Base-by-base conservation (phyloP, 2,329 filamentous ascomycete genomes). In the Blastomyces gilchristii region DNA sequence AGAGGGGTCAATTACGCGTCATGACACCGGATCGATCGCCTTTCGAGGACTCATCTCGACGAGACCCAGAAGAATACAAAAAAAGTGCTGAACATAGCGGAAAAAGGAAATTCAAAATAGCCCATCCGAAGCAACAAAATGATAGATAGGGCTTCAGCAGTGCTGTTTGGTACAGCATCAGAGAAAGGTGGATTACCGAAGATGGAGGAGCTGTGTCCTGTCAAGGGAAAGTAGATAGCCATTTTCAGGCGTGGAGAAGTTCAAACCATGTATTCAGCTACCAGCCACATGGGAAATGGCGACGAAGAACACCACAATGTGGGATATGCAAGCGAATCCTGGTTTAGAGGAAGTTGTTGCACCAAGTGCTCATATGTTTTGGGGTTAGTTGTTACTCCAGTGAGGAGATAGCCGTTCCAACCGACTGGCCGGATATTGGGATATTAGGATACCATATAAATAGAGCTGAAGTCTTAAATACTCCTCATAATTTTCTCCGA, bases 1-100 rank as follows among this genome's bases (percentile, higher is more conserved):
- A 47, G 59, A 50, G 22, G 22, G 60, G 64, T 6, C 50, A 57
- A 16, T 34, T 65, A 12, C 62, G 63, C 39, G 63, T 64, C 5
- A 63, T 64, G 60, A 65, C 63, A 22, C 60, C 64, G 3, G 64
- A 65, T 47, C 60, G 49, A 28, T 34, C 49, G 18, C 7, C 8
- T 11, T 8, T 34, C 3, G 50, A 28, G 28, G 18, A 14, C n/a
- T 18, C 14, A 34, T 12, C 12, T 50, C 16, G 4, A 12, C n/a
- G 14, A 34, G 28, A 25, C 31, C 2, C 7, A 1, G 58, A 60
- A n/a, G 11, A 12, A 8, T 18, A 16, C 14, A 50, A 60, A 31
- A 1, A 37, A n/a, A 37, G 22, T 12, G 16, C 14, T 3, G 31
- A 28, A 11, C 25, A 28, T 22, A 12, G 14, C n/a, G 28, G 9